Base-by-base conservation (phyloP, 73 alveolate species). In the Stentor roeselii region DNA sequence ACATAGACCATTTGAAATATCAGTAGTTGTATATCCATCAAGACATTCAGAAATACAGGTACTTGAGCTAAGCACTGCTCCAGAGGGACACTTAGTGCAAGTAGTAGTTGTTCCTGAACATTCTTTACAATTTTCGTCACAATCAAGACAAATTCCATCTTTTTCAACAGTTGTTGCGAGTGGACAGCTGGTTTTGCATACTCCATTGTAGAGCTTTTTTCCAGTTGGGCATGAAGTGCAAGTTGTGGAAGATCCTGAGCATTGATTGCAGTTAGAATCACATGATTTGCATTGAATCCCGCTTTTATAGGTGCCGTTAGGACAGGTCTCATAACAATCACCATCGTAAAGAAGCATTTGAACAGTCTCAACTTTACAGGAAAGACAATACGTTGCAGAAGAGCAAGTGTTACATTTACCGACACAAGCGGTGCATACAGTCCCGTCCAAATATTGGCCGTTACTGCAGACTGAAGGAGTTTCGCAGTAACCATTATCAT, bases 161-260 rank as follows among this genome's bases (percentile, higher is more conserved):
- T 59, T 15, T 3, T 82, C 87, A 35, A 34, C 59, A 32, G 61
- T 59, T 42, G 61, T 59, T 34, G 83, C 87, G 59, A 3, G 30
- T 21, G 82, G 4, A 4, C 87, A 82, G 4, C 0, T n/a, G 3
- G 3, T 3, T 39, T 41, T 40, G 3, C 61, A 42, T 36, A 3
- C 14, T 15, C 76, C 76, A n/a, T 30, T 40, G 75, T 40, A 30
- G 36, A 27, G 32, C 3, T 78, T 42, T 36, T 39, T 36, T 21
- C 80, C 76, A 78, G 0, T 3, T 42, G 86, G 76, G 36, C 86
- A 78, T 3, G 86, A 34, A 39, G 86, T 78, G 76, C 86, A 78
- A 40, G 37, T 39, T 14, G 86, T 78, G 21, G 42, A 42, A 3
- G 86, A 21, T 21, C 42, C 76, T 39, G 6, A 41, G n/a, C 86